Percentiles rank a stretch among this genome's conserved stretches.
Evolutionary conservation across 805 yeast species (phyloP).

Genomic region (Nematodospora valgi): DNA sequence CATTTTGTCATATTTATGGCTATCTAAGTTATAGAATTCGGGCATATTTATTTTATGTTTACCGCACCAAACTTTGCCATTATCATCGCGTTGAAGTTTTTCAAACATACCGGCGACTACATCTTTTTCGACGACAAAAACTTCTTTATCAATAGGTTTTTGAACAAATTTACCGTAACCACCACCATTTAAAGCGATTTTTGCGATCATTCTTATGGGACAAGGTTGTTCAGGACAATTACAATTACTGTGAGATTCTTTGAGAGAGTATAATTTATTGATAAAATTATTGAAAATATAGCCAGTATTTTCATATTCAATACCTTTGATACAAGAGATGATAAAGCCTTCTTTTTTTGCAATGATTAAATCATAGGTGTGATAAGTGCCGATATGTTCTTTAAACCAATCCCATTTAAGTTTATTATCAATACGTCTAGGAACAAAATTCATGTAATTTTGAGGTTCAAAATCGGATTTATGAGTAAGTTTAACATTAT

Average conservation of each 20-base stretch:
- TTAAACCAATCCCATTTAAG: too few relatives aligned
- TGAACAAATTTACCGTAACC: conserved; percentile 3
- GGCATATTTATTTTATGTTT: too few relatives aligned
- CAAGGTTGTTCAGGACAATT: conserved; percentile 1
- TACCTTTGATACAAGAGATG: neutral
- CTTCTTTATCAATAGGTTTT: conserved; percentile 1
- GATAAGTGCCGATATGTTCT: too few relatives aligned
- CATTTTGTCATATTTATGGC: too few relatives aligned
- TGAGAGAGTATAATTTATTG: neutral
- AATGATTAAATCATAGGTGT: too few relatives aligned
- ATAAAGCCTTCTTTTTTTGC: too few relatives aligned
- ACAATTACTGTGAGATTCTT: conserved; percentile 3
- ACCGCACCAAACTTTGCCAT: too few relatives aligned
- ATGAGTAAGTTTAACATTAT: conserved; percentile 1
- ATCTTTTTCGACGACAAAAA: neutral
- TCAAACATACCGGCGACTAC: neutral
- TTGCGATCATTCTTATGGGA: conserved; percentile 1
- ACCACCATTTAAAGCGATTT: conserved; percentile 3
- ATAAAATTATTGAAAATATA: neutral
- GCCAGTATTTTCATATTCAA: neutral
- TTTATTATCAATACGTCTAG: too few relatives aligned
- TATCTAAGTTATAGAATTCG: too few relatives aligned
- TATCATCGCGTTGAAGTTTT: too few relatives aligned
- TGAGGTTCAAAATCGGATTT: too few relatives aligned
- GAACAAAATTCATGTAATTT: too few relatives aligned